Evolutionary conservation across 345 rosid genomes (phyloP).

Genomic region (Eucalyptus tenuipes): DNA sequence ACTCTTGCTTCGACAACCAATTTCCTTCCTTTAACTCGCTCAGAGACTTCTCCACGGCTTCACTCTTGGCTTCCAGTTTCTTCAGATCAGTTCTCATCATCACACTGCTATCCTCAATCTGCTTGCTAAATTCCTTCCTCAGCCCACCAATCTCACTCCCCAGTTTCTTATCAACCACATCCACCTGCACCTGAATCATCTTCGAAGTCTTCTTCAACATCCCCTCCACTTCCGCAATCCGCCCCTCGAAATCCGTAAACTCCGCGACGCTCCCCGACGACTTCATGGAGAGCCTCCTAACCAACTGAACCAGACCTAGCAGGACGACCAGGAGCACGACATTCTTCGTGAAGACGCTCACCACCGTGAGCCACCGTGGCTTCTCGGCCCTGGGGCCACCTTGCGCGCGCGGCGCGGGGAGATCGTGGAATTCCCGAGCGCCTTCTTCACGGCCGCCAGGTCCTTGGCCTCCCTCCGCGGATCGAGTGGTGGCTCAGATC

Average conservation of each 20-base stretch:
- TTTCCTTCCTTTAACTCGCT: constrained; percentile 41
- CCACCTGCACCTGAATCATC: constrained; percentile 78
- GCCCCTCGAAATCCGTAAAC: constrained; percentile 51
- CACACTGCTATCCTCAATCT: constrained; percentile 22
- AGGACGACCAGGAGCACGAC: constrained; percentile 42
- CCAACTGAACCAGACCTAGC: constrained; percentile 52
- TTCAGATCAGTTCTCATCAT: constrained; percentile 30
- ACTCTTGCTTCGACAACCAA: constrained; percentile 62
- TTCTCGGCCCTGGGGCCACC: constrained; percentile 31
- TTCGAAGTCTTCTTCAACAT: constrained; percentile 44
- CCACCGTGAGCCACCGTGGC: constrained; percentile 53
- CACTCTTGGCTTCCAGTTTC: constrained; percentile 38
- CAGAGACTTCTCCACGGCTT: constrained; percentile 35
- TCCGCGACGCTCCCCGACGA: constrained; percentile 21
- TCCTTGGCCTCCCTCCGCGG: constrained; percentile 49
- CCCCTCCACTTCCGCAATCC: constrained; percentile 70
- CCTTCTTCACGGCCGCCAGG: constrained; percentile 30
- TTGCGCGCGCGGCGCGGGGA: constrained; percentile 64
- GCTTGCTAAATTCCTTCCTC: constrained; percentile 27
- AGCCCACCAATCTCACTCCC: constrained; percentile 41
- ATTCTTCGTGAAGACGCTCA: constrained; percentile 61
- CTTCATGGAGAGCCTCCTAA: constrained; percentile 31
- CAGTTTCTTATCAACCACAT: constrained; percentile 59
- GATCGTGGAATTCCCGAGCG: constrained; percentile 22
- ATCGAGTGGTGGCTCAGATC: constrained; percentile 60